Evolutionary conservation across 176 grass and related monocot genomes (phyloP), one percentile per base, ranked within the genome.

Genomic region (Aegilops longissima): DNA sequence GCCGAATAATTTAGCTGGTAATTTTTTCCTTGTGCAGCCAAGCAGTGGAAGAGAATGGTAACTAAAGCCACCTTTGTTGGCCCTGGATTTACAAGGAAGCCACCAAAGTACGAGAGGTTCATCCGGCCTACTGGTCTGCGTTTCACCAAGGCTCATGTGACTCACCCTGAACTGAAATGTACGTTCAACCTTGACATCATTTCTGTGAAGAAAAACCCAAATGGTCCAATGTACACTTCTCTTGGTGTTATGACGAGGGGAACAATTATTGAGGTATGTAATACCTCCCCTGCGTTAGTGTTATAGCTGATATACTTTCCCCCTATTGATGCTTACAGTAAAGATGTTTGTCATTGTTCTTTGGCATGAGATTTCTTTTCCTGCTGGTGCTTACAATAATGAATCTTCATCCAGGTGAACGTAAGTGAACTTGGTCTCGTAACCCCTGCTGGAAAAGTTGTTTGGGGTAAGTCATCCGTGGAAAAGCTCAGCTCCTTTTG

Each of bases 21-120:
- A 69, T 58, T 23, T 75, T 35, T 84, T 59, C 27, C 58, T 79
- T 73, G 9, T 87, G 45, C 89, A 97, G 93, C 93, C 64, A 97
- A 97, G 66, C 95, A 97, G 71, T 97, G 95, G 95, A 97, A 97
- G 85, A 91, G 93, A 93, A 95, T 97, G 93, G 93, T 97, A 47
- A 97, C 93, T 5, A 97, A 97, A 61, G 95, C 88, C 51, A 95
- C 95, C 23, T 97, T 97, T 73, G 93, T 97, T 34, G 95, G 95
- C 20, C 79, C 89, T 87, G 87, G 91, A n/a, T 97, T 97, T 80
- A 97, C 95, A 65, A 97, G 95, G 87, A 95, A 97, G 67, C 95
- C 95, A 49, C 93, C 89, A 36, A 97, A 97, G 59, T 97, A 97
- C 39, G 95, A 97, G 70, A 85, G 91, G 63, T 97, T 97, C 87